Evolutionary conservation across 2,329 filamentous ascomycete genomes (phyloP).

Genomic region (Curvularia eragrostidis): DNA sequence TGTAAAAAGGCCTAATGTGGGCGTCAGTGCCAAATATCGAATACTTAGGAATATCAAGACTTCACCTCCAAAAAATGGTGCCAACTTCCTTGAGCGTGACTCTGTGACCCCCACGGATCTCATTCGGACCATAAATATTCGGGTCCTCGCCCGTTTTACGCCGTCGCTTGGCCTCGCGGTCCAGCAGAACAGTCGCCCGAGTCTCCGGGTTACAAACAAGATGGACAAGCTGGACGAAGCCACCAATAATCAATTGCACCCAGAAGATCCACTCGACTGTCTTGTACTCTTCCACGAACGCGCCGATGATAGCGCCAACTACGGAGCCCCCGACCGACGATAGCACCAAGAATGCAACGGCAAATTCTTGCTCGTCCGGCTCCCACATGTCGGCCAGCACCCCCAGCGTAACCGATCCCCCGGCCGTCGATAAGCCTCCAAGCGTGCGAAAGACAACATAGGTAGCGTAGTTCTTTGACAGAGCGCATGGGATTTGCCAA

Average conservation of each 20-base stretch:
- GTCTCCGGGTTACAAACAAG: constrained; percentile 77
- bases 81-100: constrained; percentile 54
- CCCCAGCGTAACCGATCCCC: constrained; percentile 69
- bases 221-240: constrained; percentile 70
- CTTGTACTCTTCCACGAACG: constrained; percentile 53
- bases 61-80: constrained; percentile 55
- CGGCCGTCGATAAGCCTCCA: constrained; percentile 67
- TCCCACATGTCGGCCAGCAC: constrained; percentile 69
- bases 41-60: background rate
- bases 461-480: constrained; percentile 53
- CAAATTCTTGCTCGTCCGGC: constrained; percentile 64
- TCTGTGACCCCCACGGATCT: constrained; percentile 54
- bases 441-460: constrained; percentile 56
- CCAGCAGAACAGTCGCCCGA: constrained; percentile 74
- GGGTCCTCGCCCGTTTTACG: constrained; percentile 64
- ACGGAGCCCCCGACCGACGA: constrained; percentile 64
- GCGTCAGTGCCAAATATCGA: background rate
- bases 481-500: constrained; percentile 58
- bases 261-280: constrained; percentile 66
- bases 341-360: constrained; percentile 66
- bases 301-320: constrained; percentile 62
- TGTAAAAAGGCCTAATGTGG: constrained; percentile 67
- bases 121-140: constrained; percentile 75
- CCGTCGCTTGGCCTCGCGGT: constrained; percentile 75
- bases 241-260: constrained; percentile 82